A percentile compares a stretch with the other conserved stretches of the same genome.
Conservation (phyloP, 441 rosid genomes). For the Adansonia rubrostipa region DNA sequence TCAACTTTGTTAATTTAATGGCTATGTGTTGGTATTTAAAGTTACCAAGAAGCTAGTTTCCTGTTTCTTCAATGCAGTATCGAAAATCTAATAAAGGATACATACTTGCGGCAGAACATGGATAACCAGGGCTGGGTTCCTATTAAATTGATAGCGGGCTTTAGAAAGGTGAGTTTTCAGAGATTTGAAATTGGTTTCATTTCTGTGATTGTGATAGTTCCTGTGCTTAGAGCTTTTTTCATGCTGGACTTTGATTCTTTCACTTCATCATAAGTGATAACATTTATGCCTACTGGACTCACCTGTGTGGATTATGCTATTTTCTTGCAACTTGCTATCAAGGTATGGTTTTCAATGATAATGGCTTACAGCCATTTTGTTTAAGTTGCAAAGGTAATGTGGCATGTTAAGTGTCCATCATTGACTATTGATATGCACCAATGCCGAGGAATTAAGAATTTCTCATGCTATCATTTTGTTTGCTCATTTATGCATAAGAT, state of each 20-base stretch:
- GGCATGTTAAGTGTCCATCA: not conserved
- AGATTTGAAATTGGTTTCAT: not conserved
- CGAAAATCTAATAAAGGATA: constrained; percentile 78
- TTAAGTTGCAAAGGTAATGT: not conserved
- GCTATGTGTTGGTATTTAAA: constrained; percentile 5
- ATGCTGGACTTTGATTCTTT: not conserved
- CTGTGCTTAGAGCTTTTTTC: not conserved
- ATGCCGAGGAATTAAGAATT: not conserved
- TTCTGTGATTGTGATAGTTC: not conserved
- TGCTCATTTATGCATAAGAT: not conserved
- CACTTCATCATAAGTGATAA: not conserved
- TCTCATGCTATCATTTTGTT: not conserved
- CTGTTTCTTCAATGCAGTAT: constrained; percentile 59
- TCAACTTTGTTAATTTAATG: constrained; percentile 17
- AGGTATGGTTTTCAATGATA: not conserved
- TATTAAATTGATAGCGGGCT: constrained; percentile 70
- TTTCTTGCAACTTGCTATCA: not conserved
- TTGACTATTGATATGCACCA: not conserved
- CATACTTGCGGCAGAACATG: constrained; percentile 83
- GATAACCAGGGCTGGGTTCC: constrained; percentile 92
- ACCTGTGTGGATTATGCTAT: not conserved
- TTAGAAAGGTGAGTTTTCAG: constrained; percentile 65
- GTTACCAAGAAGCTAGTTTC: constrained; percentile 37
- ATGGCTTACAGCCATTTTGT: not conserved
- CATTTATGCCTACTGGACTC: not conserved